Evolutionary conservation across 2,329 filamentous ascomycete genomes (phyloP).

Genomic region (Mycosphaerelloides madeirae): DNA sequence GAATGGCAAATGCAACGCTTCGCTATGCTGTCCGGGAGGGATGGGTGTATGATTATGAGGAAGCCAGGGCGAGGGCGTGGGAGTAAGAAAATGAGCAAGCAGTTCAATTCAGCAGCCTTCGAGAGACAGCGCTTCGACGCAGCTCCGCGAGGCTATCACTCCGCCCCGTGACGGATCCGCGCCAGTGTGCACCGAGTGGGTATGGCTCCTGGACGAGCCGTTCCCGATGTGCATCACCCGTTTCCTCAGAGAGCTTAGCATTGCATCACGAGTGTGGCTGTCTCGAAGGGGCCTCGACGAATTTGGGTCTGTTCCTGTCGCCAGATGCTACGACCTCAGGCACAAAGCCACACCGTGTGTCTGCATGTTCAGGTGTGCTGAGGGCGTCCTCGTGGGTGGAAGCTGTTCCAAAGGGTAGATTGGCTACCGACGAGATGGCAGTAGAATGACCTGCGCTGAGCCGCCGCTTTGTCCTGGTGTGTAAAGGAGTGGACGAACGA

Average conservation of each 20-base stretch:
- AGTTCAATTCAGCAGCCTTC: not conserved
- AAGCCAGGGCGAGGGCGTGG: not conserved
- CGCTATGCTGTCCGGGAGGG: slow-evolving; percentile 8
- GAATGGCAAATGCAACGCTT: slow-evolving; percentile 7
- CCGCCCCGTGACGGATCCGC: slow-evolving; percentile 9
- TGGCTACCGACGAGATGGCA: too few species aligned
- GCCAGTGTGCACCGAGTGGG: slow-evolving; percentile 7
- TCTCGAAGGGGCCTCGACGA: not conserved
- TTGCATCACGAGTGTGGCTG: slow-evolving; percentile 2
- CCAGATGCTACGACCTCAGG: slow-evolving; percentile 1
- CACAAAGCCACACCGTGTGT: slow-evolving; percentile 8
- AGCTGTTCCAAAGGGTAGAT: too few species aligned
- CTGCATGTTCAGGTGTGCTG: slow-evolving; percentile 9
- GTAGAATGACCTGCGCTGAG: too few species aligned
- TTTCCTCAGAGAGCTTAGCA: slow-evolving; percentile 2
- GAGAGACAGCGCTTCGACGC: slow-evolving; percentile 3
- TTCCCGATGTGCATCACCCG: not conserved
- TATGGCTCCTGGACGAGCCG: not conserved
- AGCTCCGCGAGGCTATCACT: too few species aligned
- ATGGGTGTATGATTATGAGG: too few species aligned
- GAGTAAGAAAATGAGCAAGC: slow-evolving; percentile 12
- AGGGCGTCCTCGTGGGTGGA: too few species aligned
- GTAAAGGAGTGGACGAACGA: too few species aligned
- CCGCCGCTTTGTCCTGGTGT: too few species aligned
- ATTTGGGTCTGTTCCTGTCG: too few species aligned